Evolutionary conservation across 768 basidiomycete genomes (phyloP).

Genomic region (Boletus fagicola): DNA sequence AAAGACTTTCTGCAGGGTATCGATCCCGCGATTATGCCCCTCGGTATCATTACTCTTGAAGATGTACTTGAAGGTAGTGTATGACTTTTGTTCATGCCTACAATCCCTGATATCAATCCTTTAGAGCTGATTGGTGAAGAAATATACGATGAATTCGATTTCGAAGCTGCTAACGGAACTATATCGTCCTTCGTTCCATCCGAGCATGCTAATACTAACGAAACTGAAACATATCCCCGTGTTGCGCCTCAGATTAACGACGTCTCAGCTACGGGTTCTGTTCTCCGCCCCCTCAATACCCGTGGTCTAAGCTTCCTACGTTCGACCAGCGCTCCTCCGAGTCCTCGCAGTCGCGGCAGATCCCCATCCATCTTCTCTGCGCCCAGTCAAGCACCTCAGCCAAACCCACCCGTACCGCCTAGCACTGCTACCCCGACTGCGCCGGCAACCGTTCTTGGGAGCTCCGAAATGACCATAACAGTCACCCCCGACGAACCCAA

Average conservation of each 20-base stretch:
- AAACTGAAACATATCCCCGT: conserved; percentile 15
- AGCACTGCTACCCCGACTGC: not conserved
- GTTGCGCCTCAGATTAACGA: conserved; percentile 6
- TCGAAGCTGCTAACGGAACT: conserved; percentile 65
- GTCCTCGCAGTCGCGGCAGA: conserved; percentile 37
- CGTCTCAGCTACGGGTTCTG: conserved; percentile 21
- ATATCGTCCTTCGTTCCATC: conserved; percentile 41
- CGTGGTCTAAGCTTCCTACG: conserved; percentile 52
- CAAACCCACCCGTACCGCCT: not conserved
- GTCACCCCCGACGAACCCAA: conserved; percentile 1
- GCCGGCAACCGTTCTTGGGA: not conserved
- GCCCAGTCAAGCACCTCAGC: conserved; percentile 5
- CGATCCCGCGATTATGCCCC: conserved; percentile 78
- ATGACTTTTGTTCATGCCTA: not conserved
- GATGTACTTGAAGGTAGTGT: conserved; percentile 81
- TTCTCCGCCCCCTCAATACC: conserved; percentile 42
- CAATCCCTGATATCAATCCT: conserved; percentile 1
- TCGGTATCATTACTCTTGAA: conserved; percentile 91
- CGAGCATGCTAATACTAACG: conserved; percentile 31
- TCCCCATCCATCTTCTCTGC: conserved; percentile 2
- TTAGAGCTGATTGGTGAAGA: conserved; percentile 89
- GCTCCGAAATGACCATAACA: not conserved
- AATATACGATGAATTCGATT: conserved; percentile 89
- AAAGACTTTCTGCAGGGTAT: conserved; percentile 83
- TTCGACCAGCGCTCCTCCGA: conserved; percentile 58